Evolutionary conservation across 164 flowering plant species (phyloP).

Genomic region (Sextonia rubra): DNA sequence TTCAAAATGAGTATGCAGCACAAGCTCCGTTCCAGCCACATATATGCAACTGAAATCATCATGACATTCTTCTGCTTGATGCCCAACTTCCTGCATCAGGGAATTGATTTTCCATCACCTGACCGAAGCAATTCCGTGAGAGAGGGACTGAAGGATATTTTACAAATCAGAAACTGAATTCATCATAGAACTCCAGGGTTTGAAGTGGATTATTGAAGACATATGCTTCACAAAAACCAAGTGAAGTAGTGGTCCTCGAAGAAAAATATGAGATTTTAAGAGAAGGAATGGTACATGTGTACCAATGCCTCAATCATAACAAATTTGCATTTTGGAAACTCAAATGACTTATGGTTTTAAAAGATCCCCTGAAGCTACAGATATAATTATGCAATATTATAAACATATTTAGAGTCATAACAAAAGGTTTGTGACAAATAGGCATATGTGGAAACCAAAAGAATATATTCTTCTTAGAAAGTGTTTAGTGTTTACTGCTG

Average conservation of each 20-base stretch:
- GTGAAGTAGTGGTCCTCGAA: too few relatives aligned
- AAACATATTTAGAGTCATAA: too few relatives aligned
- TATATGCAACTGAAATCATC: neutral
- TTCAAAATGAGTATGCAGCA: neutral
- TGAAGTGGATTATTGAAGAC: neutral
- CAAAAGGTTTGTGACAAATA: too few relatives aligned
- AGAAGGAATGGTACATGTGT: too few relatives aligned
- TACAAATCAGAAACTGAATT: neutral
- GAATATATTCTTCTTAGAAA: too few relatives aligned
- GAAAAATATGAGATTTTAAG: too few relatives aligned
- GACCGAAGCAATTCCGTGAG: neutral
- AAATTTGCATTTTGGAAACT: neutral
- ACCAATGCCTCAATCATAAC: neutral
- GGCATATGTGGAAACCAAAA: too few relatives aligned
- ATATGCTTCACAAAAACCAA: neutral
- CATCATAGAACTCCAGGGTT: neutral
- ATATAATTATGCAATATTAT: neutral
- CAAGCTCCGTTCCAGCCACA: neutral
- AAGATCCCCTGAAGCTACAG: neutral
- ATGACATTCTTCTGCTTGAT: neutral
- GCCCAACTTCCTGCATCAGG: neutral
- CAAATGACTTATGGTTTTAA: neutral
- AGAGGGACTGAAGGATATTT: neutral
- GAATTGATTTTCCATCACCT: conserved; percentile 1
- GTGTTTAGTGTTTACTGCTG: too few relatives aligned